Evolutionary conservation across 345 rosid species (phyloP), one percentile per base, ranked within the genome.

Genomic region (Linum usitatissimum): DNA sequence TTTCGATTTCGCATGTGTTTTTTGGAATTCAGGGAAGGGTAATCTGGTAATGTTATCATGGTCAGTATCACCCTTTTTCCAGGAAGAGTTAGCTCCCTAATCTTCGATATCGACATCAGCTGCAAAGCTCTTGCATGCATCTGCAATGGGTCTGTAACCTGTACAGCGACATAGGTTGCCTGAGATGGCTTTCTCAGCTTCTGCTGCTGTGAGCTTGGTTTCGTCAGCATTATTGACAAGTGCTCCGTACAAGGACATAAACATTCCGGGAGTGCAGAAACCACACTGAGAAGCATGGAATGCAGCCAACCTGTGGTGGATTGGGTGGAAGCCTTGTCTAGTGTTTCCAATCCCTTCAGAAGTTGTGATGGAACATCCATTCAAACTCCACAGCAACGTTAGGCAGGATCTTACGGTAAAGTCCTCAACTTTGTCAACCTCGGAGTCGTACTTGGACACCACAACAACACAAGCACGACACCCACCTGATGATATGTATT

Each of bases 91-190:
- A 5, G 84, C 66, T 48, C 99, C 97, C 71, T 87, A 73, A 60
- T 92, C 97, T 64, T 92, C 99, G 40, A 92, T 81, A 72, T 92
- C 96, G 19, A 87, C 87, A 77, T 90, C 83, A 62, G 74, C 64
- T 12, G 96, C 87, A 66, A 89, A 93, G 75, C 90, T 90, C 76
- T 93, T 93, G 70, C 97, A 90, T 9, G 84, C 96, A 75, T 93
- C 96, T 1, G 71, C 88, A 59, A 93, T 84, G 20, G 99, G 83
- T 51, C 96, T 87, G 67, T 93, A 93, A n/a, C 99, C 97, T 0
- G 99, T 93, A 59, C 99, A 93, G 38, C 96, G 78, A 74, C 99
- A 93, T 64, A 93, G 91, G 66, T 90, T 93, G 18, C 99, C 96
- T 0, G 76, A 38, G 3, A 87, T 59, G 18, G 88, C 79, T 54